Conservation (phyloP, 2,329 filamentous ascomycete species). For the Diaporthe capsici region DNA sequence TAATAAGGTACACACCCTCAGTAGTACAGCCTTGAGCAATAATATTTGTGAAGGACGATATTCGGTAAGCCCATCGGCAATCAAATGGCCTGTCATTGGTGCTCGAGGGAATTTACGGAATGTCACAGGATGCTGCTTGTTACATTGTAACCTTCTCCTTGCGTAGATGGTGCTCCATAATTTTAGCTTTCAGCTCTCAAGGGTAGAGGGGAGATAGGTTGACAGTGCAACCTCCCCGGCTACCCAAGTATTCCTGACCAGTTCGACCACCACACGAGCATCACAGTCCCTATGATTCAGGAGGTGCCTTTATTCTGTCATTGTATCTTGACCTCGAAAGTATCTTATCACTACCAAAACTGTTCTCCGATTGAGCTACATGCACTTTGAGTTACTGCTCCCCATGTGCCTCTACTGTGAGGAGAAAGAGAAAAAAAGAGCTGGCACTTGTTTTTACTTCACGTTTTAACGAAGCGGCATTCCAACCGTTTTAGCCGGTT, state of each 20-base stretch:
- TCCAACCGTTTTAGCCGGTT: no score
- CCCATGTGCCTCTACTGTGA: not conserved
- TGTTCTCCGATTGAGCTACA: not conserved
- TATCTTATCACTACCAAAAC: not conserved
- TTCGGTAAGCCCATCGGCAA: not conserved
- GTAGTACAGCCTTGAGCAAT: not conserved
- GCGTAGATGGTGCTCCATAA: not conserved
- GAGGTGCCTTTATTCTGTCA: not conserved
- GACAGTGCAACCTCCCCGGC: not conserved
- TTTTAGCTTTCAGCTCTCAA: not conserved
- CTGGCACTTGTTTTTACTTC: no score
- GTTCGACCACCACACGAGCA: not conserved
- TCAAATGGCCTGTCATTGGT: not conserved
- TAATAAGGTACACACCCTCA: not conserved
- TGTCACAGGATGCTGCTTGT: not conserved
- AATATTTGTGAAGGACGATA: not conserved
- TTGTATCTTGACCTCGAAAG: not conserved
- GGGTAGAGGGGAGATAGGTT: no score
- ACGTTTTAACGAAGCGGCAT: no score
- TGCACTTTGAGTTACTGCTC: not conserved
- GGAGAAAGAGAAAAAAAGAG: not conserved
- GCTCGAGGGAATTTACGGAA: not conserved
- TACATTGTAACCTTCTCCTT: not conserved
- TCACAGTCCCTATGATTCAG: not conserved
- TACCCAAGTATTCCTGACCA: not conserved